phyloP scores from a whole-genome alignment of 1,284 basidiomycete genomes.

The Ceratobasidium sp. region DNA sequence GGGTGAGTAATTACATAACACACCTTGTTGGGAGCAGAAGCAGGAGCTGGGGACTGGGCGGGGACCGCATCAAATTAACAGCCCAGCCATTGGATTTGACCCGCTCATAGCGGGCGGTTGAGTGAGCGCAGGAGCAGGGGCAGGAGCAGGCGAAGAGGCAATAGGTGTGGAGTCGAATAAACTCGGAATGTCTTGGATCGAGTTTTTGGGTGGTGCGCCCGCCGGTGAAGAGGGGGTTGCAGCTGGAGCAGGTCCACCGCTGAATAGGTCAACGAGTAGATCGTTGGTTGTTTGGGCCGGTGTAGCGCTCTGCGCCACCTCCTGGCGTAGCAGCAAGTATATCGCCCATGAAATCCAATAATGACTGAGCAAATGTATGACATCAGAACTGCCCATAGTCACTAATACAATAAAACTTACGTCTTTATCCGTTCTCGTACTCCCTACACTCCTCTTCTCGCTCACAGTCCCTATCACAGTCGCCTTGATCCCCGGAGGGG shows the following conservation, averaged over 20 bases:
- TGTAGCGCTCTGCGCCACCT: constrained; percentile 49
- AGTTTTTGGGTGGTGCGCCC: constrained; percentile 62
- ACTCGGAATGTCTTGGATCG: constrained; percentile 92
- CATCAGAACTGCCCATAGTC: too few relatives aligned
- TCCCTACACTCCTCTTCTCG: constrained; percentile 94
- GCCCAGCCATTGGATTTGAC: constrained; percentile 44
- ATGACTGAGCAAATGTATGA: constrained; percentile 56
- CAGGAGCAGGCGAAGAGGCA: constrained; percentile 52
- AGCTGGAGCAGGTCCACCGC: constrained; percentile 63
- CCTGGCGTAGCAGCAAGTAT: constrained; percentile 68
- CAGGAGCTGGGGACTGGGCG: constrained; percentile 58
- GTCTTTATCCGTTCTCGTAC: constrained; percentile 83
- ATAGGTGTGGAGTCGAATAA: constrained; percentile 75
- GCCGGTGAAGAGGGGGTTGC: constrained; percentile 60
- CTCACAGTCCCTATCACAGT: constrained; percentile 94
- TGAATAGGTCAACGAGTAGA: constrained; percentile 95
- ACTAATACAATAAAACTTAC: constrained; percentile 59
- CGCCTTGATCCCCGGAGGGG: constrained; percentile 94
- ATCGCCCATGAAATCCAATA: constrained; percentile 82
- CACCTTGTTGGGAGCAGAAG: too few relatives aligned
- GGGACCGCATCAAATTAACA: constrained; percentile 46
- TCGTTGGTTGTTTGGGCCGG: constrained; percentile 82
- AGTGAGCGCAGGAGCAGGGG: constrained; percentile 57
- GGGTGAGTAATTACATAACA: too few relatives aligned
- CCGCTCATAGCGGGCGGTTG: constrained; percentile 43